Conservation (phyloP, 345 rosid species). For the Excoecaria agallocha region DNA sequence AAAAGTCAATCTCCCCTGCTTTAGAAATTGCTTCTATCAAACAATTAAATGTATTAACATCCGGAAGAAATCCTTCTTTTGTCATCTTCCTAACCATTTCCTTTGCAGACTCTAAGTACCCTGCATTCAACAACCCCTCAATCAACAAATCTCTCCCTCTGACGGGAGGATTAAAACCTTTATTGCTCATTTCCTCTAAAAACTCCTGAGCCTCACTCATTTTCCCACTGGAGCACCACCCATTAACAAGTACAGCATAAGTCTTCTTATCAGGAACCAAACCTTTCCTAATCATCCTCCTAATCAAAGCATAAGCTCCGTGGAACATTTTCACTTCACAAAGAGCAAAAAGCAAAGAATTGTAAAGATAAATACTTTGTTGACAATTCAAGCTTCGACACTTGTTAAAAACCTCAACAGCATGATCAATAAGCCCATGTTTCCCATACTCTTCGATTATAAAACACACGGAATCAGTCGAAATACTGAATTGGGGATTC, state of each 20-base stretch:
- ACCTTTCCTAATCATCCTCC: conserved; percentile 81
- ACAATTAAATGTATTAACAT: conserved; percentile 60
- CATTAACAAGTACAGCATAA: conserved; percentile 61
- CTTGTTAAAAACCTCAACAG: conserved; percentile 80
- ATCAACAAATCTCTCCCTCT: conserved; percentile 84
- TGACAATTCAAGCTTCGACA: conserved; percentile 47
- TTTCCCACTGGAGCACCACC: conserved; percentile 84
- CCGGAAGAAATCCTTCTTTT: conserved; percentile 65
- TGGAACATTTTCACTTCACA: conserved; percentile 82
- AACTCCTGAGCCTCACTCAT: conserved; percentile 78
- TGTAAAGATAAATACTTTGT: conserved; percentile 50
- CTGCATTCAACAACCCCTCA: conserved; percentile 77
- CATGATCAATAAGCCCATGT: conserved; percentile 69
- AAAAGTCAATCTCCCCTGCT: conserved; percentile 70
- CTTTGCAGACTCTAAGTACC: conserved; percentile 77
- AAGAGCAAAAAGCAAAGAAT: conserved; percentile 71
- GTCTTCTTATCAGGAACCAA: conserved; percentile 61
- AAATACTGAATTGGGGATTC: conserved; percentile 38
- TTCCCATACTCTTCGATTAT: conserved; percentile 76
- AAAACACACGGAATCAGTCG: conserved; percentile 57
- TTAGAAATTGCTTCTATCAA: conserved; percentile 58
- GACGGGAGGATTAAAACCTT: conserved; percentile 81
- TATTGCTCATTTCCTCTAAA: conserved; percentile 78
- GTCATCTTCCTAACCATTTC: conserved; percentile 73
- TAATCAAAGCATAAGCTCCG: conserved; percentile 74